Evolutionary conservation across 768 basidiomycete genomes (phyloP).

Genomic region (Serendipita vermifera): DNA sequence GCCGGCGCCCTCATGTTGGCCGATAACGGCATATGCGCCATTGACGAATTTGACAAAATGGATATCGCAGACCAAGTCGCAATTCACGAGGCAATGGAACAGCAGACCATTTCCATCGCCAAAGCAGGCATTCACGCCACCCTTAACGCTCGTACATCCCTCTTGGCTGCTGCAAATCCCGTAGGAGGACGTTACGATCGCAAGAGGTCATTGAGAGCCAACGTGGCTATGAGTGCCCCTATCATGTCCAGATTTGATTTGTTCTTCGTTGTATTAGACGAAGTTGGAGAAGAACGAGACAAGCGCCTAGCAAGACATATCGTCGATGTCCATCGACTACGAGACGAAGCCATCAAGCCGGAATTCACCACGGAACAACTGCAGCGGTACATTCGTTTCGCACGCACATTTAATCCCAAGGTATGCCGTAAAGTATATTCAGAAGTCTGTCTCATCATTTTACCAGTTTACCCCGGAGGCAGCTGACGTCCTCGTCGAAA

Average conservation of each 20-base stretch:
- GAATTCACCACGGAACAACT: constrained; percentile 96
- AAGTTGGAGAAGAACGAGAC: constrained; percentile 88
- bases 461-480: constrained; percentile 81
- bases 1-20: constrained; percentile 98
- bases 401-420: constrained; percentile 95
- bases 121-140: constrained; percentile 99
- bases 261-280: constrained; percentile 96
- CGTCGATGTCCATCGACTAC: constrained; percentile 92
- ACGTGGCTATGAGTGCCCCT: constrained; percentile 94
- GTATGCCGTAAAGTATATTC: constrained; percentile 29
- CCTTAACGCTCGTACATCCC: constrained; percentile 92
- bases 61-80: constrained; percentile 97
- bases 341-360: constrained; percentile 86
- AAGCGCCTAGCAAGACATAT: constrained; percentile 92
- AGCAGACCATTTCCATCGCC: constrained; percentile 97
- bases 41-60: constrained; percentile 99
- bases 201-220: constrained; percentile 80
- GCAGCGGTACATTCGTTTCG: constrained; percentile 94
- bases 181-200: constrained; percentile 94
- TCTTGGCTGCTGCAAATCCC: constrained; percentile 95
- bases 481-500: constrained; percentile 85
- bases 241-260: constrained; percentile 99
- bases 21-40: constrained; percentile 99
- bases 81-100: constrained; percentile 99
- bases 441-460: constrained; percentile 6